These are phyloP conservation scores for Paraglomus occultum DNA, from an alignment of 192 early-diverging fungal genomes.

Conservation along the genomic window DNA sequence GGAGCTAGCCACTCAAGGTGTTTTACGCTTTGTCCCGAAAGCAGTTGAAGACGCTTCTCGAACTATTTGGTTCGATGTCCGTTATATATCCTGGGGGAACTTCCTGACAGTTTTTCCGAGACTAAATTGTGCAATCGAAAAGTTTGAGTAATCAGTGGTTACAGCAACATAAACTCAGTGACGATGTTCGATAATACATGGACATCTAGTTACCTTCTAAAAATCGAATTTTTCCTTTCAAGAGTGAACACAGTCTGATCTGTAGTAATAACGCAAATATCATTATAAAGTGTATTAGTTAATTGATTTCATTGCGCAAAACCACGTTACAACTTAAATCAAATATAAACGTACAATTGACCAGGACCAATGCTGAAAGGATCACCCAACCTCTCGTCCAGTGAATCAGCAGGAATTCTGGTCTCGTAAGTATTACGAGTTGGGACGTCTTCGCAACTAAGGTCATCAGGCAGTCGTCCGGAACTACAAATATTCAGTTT, in stretches of 20 bases:
- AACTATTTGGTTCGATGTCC: no score
- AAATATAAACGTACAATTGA: slow-evolving; percentile 1
- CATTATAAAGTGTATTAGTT: no score
- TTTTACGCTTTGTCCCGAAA: no score
- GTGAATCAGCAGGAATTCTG: neutral
- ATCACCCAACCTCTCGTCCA: slow-evolving; percentile 3
- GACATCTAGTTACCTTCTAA: slow-evolving; percentile 31
- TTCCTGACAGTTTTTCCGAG: slow-evolving; percentile 40
- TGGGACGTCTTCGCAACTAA: neutral
- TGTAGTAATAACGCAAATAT: neutral
- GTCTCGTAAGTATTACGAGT: neutral
- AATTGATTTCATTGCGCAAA: neutral
- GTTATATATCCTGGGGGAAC: no score
- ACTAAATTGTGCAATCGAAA: slow-evolving; percentile 16
- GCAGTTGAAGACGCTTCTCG: no score
- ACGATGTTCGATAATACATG: no score
- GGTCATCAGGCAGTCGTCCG: neutral
- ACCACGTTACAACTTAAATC: neutral
- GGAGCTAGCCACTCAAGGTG: no score
- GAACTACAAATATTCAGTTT: neutral
- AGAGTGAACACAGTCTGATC: slow-evolving; percentile 32
- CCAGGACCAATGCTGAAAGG: neutral
- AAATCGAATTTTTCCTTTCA: slow-evolving; percentile 37
- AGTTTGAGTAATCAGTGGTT: no score
- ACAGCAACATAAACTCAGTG: no score